Conservation (phyloP, 2,329 filamentous ascomycete species). For the Camptophora hylomeconis region DNA sequence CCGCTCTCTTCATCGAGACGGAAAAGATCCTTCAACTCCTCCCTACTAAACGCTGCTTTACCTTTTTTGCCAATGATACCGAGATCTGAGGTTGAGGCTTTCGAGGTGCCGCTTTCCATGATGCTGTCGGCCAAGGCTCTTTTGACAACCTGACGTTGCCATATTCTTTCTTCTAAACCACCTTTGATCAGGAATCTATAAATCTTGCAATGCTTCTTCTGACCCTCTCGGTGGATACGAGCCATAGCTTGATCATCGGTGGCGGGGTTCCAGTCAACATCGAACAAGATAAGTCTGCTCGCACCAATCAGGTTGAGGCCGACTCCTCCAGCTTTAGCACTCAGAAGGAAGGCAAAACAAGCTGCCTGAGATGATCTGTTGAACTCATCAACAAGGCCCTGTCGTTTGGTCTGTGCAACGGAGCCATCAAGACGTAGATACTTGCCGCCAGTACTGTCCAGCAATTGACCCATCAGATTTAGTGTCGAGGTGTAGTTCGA, state of each 20-base stretch:
- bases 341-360: slow-evolving; percentile 57
- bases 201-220: slow-evolving; percentile 54
- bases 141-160: slow-evolving; percentile 59
- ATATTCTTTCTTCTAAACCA: slow-evolving; percentile 62
- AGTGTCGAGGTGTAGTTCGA: slow-evolving; percentile 64
- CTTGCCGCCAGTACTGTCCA: slow-evolving; percentile 45
- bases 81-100: slow-evolving; percentile 1
- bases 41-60: slow-evolving; percentile 46
- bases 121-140: slow-evolving; percentile 57
- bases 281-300: slow-evolving; percentile 56
- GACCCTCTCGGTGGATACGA: slow-evolving; percentile 59
- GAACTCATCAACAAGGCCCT: slow-evolving; percentile 57
- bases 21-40: slow-evolving; percentile 56
- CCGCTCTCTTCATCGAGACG: slow-evolving; percentile 45
- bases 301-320: slow-evolving; percentile 61
- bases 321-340: slow-evolving; percentile 57
- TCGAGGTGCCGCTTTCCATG: slow-evolving; percentile 39
- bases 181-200: slow-evolving; percentile 58
- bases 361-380: slow-evolving; percentile 44
- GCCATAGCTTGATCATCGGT: slow-evolving; percentile 65
- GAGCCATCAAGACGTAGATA: slow-evolving; percentile 59
- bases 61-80: slow-evolving; percentile 4
- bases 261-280: slow-evolving; percentile 65
- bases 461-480: slow-evolving; percentile 49
- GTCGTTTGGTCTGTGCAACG: slow-evolving; percentile 50